Evolutionary conservation across 371 early-diverging fungal genomes (phyloP), one percentile per base, ranked within the genome.

Genomic region (Blakeslea trispora): DNA sequence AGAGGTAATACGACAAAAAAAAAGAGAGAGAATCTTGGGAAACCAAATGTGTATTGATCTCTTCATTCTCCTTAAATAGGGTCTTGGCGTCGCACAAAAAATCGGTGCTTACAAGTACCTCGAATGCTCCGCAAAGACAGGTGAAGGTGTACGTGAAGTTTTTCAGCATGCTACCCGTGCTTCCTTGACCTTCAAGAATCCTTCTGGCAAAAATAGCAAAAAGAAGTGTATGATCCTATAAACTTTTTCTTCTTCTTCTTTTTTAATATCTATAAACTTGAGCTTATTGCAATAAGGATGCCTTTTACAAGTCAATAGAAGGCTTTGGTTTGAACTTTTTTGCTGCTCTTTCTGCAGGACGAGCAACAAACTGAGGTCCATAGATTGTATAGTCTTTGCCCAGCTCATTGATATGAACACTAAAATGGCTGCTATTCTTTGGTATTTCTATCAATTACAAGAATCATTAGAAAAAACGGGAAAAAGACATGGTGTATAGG

Each of bases 321-420:
- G 91, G 86, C 53, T 89, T 92, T 34, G 81, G 68, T 55, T 95
- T 95, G 74, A 94, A 94, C 66, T 97, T 97, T 63, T 87, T 92
- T 8, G 87, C 71, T 10, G 88, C 89, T 43, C 97, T 77, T 47
- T 92, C 93, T 17, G 89, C 81, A 0, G 94, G 76, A 35, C 92
- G 74, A 45, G 77, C 82, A 31, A 77, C 74, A 53, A 95, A 77
- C 59, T 94, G 92, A 63, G 88, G 83, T 1, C 97, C 97, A 65
- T 90, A 93, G 5, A 97, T 55, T 40, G 83, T 83, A 53, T 84
- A 83, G 18, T 77, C 55, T 17, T 67, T 54, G 1, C 46, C 21
- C n/a, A 49, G 53, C 14, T 68, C 68, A 23, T 70, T 55, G 15
- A 86, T 56, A 13, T 64, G 60, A 50, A 95, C 63, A 18, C 79